Evolutionary conservation across 2,329 filamentous ascomycete species (phyloP).

Genomic region (Sporothrix protearum): DNA sequence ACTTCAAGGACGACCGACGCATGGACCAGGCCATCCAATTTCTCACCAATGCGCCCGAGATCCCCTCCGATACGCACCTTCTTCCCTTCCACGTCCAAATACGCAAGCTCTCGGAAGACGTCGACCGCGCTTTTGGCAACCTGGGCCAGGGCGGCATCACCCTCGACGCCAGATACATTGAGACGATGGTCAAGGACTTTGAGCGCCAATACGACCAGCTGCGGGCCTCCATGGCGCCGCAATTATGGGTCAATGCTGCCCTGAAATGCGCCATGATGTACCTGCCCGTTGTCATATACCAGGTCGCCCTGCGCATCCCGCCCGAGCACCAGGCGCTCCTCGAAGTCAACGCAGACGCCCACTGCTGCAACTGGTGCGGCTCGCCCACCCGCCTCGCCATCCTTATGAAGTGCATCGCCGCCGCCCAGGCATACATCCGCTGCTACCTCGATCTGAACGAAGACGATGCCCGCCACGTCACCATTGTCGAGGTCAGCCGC

Average conservation of each 20-base stretch:
- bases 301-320: constrained; percentile 27
- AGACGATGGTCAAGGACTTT: constrained; percentile 28
- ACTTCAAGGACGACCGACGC: constrained; percentile 26
- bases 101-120: constrained; percentile 29
- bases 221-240: constrained; percentile 19
- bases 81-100: constrained; percentile 26
- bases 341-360: neutral
- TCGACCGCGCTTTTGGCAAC: constrained; percentile 25
- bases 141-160: constrained; percentile 15
- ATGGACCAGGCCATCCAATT: constrained; percentile 27
- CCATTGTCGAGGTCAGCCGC: constrained; percentile 26
- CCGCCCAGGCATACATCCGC: constrained; percentile 27
- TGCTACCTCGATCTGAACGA: constrained; percentile 25
- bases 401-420: constrained; percentile 26
- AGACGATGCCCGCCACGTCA: constrained; percentile 18
- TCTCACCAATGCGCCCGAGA: constrained; percentile 18
- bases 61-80: constrained; percentile 24
- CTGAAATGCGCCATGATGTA: constrained; percentile 26
- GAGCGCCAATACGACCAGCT: constrained; percentile 28
- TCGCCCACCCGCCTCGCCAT: constrained; percentile 26
- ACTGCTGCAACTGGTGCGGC: constrained; percentile 30
- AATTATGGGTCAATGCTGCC: constrained; percentile 27
- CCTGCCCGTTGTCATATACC: constrained; percentile 28
- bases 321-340: constrained; percentile 17
- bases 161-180: constrained; percentile 28